These are phyloP conservation scores for Gracilariopsis chorda DNA, from an alignment of 23 red algal genomes.

Conservation along the genomic window DNA sequence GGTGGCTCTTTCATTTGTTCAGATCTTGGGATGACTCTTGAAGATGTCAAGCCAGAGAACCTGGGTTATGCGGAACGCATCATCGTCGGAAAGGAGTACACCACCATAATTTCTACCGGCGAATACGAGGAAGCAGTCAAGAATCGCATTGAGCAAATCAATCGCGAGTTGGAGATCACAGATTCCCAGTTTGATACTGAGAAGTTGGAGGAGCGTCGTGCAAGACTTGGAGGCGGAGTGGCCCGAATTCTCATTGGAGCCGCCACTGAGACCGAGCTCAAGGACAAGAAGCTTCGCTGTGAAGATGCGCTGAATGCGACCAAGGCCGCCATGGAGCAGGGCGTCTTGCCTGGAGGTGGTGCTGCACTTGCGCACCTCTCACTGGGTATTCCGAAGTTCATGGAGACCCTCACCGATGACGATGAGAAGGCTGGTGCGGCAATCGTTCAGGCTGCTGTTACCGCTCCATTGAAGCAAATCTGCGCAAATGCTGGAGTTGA, in stretches of 20 bases:
- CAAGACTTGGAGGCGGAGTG: conserved; percentile 90
- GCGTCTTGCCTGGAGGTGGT: conserved; percentile 94
- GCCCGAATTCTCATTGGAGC: conserved; percentile 98
- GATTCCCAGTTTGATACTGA: conserved; percentile 90
- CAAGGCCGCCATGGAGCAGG: conserved; percentile 95
- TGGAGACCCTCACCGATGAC: conserved; percentile 75
- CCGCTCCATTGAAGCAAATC: conserved; percentile 92
- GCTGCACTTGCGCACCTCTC: conserved; percentile 63
- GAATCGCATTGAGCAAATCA: conserved; percentile 79
- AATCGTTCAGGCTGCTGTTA: conserved; percentile 81
- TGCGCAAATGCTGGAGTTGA: conserved; percentile 86
- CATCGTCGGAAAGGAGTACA: conserved; percentile 92
- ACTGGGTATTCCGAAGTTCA: conserved; percentile 42
- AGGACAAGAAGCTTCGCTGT: conserved; percentile 98
- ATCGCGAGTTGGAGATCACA: conserved; percentile 69
- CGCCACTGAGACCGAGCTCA: conserved; percentile 98
- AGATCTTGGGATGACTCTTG: conserved; percentile 94
- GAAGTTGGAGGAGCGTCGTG: conserved; percentile 96
- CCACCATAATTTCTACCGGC: conserved; percentile 93
- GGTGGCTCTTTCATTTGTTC: conserved; percentile 81
- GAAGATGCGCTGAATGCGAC: conserved; percentile 97
- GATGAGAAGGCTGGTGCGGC: conserved; percentile 79
- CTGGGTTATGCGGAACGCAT: conserved; percentile 88
- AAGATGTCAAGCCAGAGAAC: conserved; percentile 68
- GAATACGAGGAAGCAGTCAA: conserved; percentile 81